Evolutionary conservation across 257 asterid genomes (phyloP).

Genomic region (Fraxinus quadrangulata): DNA sequence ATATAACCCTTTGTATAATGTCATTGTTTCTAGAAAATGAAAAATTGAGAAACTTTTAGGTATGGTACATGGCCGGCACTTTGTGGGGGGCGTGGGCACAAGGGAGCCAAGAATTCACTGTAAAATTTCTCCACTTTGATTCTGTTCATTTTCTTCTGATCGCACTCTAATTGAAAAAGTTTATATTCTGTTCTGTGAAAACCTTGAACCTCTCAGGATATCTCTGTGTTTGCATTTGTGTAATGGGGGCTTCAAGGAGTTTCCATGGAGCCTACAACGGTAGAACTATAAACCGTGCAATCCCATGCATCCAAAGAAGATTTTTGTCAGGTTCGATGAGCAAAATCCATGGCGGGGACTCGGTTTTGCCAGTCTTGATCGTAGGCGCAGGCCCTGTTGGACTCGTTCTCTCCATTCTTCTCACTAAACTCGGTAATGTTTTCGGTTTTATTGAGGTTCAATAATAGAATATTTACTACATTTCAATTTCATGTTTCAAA

Average conservation of each 20-base stretch:
- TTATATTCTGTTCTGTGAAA: background rate
- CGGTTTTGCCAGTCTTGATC: constrained; percentile 74
- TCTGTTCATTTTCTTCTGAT: background rate
- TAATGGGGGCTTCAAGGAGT: constrained; percentile 48
- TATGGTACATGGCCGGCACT: too few species aligned
- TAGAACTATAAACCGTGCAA: constrained; percentile 21
- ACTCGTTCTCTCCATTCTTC: constrained; percentile 75
- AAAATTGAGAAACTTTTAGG: too few species aligned
- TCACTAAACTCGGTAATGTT: constrained; percentile 69
- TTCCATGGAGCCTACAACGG: constrained; percentile 33
- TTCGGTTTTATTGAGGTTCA: background rate
- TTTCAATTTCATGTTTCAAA: background rate
- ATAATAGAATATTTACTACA: background rate
- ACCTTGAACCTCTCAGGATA: background rate
- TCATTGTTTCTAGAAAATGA: too few species aligned
- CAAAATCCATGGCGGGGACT: constrained; percentile 32
- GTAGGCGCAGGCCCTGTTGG: constrained; percentile 99
- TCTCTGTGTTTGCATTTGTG: background rate
- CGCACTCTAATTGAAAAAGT: background rate
- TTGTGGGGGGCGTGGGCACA: too few species aligned
- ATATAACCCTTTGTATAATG: too few species aligned
- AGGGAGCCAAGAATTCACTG: too few species aligned
- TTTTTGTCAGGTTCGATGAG: constrained; percentile 34
- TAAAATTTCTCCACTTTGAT: background rate
- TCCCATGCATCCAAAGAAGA: constrained; percentile 39